Evolutionary conservation across 2,329 filamentous ascomycete genomes (phyloP).

Genomic region (Bipolaris oryzae): DNA sequence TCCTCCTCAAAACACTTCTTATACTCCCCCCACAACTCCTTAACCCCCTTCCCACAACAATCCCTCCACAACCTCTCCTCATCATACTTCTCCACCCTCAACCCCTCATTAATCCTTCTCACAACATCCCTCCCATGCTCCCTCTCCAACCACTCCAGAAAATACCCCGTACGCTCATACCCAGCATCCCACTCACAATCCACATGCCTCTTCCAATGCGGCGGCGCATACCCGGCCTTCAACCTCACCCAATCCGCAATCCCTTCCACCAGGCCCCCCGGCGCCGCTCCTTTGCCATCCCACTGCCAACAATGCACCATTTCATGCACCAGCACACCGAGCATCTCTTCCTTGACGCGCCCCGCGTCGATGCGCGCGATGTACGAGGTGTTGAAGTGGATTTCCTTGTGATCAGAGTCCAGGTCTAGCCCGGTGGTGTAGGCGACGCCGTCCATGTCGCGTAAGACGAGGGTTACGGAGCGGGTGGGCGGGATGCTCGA

Average conservation of each 20-base stretch:
- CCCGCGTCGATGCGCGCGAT: constrained; percentile 56
- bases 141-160: constrained; percentile 82
- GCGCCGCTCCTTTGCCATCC: constrained; percentile 63
- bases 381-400: constrained; percentile 83
- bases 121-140: constrained; percentile 60
- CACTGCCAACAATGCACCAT: constrained; percentile 95
- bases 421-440: constrained; percentile 83
- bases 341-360: constrained; percentile 65
- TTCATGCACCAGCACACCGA: constrained; percentile 87
- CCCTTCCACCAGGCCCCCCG: constrained; percentile 82
- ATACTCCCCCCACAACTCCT: constrained; percentile 78
- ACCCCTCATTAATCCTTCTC: constrained; percentile 67
- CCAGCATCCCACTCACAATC: constrained; percentile 80
- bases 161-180: constrained; percentile 91
- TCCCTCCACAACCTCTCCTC: constrained; percentile 70
- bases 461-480: constrained; percentile 82
- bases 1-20: constrained; percentile 51
- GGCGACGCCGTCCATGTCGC: constrained; percentile 81
- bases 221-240: constrained; percentile 72
- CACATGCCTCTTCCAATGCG: constrained; percentile 74
- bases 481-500: constrained; percentile 67
- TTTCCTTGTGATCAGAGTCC: constrained; percentile 88
- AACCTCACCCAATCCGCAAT: constrained; percentile 92
- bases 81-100: constrained; percentile 68
- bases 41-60: constrained; percentile 69